phyloP scores from a whole-genome alignment of 2,329 filamentous ascomycete species.

The Arthrobotrys sinensis region DNA sequence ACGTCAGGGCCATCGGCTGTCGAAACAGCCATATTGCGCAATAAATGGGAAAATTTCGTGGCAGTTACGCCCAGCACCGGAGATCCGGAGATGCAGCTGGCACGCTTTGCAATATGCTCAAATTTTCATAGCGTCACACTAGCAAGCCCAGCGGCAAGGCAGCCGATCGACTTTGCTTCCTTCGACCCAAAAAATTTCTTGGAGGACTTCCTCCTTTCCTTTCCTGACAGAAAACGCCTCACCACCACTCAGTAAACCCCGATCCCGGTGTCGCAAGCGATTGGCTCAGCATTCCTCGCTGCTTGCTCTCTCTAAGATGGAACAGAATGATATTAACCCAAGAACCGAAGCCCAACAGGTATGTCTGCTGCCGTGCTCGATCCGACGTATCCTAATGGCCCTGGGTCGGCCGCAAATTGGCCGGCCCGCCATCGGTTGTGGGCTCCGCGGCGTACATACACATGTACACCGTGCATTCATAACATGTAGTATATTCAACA shows the following conservation, averaged over 20 bases:
- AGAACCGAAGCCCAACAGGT: constrained; percentile 33
- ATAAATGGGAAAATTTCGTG: constrained; percentile 49
- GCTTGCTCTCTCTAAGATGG: constrained; percentile 28
- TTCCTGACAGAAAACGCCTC: constrained; percentile 41
- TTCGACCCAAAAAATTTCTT: constrained; percentile 23
- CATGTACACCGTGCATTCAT: background rate
- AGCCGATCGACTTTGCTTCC: constrained; percentile 23
- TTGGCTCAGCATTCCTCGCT: constrained; percentile 38
- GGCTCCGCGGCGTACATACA: background rate
- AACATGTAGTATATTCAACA: background rate
- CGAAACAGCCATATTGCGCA: constrained; percentile 57
- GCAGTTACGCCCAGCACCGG: constrained; percentile 28
- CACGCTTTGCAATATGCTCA: constrained; percentile 24
- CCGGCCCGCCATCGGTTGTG: constrained; percentile 34
- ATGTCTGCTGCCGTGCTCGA: constrained; percentile 26
- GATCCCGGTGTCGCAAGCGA: constrained; percentile 58
- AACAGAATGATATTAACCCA: constrained; percentile 30
- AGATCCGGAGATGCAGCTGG: constrained; percentile 45
- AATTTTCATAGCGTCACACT: constrained; percentile 37
- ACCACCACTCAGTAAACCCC: constrained; percentile 35
- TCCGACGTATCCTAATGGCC: constrained; percentile 45
- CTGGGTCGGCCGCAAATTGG: constrained; percentile 38
- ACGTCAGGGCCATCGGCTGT: constrained; percentile 42
- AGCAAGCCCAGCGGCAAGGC: constrained; percentile 39
- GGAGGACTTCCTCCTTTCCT: constrained; percentile 46